Percentiles rank a stretch among this genome's conserved stretches.
Evolutionary conservation across 768 basidiomycete genomes (phyloP).

Genomic region (Termitomyces sp.): DNA sequence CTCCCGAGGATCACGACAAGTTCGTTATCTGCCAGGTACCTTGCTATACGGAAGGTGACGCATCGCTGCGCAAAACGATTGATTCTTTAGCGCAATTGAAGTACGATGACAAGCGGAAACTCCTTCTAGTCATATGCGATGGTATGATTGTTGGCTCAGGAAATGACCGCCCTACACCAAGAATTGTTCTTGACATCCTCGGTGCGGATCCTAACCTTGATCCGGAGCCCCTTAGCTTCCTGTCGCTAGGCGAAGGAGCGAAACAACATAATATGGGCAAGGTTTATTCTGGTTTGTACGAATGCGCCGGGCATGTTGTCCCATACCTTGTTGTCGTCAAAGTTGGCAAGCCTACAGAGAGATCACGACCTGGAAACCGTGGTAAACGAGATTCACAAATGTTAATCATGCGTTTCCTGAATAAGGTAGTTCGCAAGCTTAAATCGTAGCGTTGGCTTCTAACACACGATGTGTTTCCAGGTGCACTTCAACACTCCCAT

Average conservation of each 20-base stretch:
- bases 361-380: constrained; percentile 90
- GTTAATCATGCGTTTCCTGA: constrained; percentile 94
- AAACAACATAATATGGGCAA: constrained; percentile 99
- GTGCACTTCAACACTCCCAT: constrained; percentile 96
- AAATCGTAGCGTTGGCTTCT: not conserved
- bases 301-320: constrained; percentile 90
- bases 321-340: constrained; percentile 93
- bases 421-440: constrained; percentile 56
- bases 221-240: constrained; percentile 92
- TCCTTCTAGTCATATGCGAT: constrained; percentile 91
- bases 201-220: constrained; percentile 91
- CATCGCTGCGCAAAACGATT: constrained; percentile 81
- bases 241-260: constrained; percentile 89
- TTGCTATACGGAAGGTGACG: constrained; percentile 95
- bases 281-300: constrained; percentile 94
- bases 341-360: constrained; percentile 92
- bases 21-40: constrained; percentile 97
- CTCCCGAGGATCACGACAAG: constrained; percentile 89
- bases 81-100: constrained; percentile 92
- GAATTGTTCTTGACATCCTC: constrained; percentile 94
- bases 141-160: constrained; percentile 98
- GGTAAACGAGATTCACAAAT: constrained; percentile 99
- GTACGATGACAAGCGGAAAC: constrained; percentile 97
- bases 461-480: constrained; percentile 28
- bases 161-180: constrained; percentile 93